Evolutionary conservation across 2,329 filamentous ascomycete genomes (phyloP).

Genomic region (Xylariales sp.): DNA sequence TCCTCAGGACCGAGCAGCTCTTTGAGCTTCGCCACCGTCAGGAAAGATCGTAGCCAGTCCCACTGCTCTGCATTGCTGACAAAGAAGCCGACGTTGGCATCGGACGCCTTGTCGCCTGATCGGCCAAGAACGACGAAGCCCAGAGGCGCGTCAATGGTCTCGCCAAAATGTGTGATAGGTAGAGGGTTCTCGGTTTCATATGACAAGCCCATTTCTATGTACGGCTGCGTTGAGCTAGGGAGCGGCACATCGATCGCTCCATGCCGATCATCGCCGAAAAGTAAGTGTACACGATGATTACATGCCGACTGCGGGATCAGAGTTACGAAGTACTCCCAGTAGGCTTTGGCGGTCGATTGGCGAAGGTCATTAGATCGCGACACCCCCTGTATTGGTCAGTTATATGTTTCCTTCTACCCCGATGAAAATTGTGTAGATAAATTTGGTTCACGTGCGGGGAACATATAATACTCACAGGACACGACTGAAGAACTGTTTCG

Average conservation of each 20-base stretch:
- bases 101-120: constrained; percentile 17
- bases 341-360: constrained; percentile 17
- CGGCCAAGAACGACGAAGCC: constrained; percentile 25
- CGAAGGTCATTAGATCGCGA: constrained; percentile 18
- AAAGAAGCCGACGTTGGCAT: constrained; percentile 17
- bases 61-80: constrained; percentile 13
- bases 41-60: constrained; percentile 11
- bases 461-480: no score
- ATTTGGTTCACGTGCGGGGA: no score
- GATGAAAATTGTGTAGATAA: no score
- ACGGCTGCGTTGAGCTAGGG: constrained; percentile 11
- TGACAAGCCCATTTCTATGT: no score
- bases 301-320: constrained; percentile 19
- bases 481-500: constrained; percentile 18
- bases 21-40: constrained; percentile 3
- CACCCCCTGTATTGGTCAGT: no score
- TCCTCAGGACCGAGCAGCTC: constrained; percentile 8
- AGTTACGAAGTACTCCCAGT: constrained; percentile 19
- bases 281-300: constrained; percentile 17
- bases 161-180: constrained; percentile 14
- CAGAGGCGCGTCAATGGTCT: constrained; percentile 19
- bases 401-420: no score
- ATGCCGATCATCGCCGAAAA: no score
- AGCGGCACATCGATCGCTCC: constrained; percentile 15
- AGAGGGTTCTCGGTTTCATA: constrained; percentile 15